Conservation (phyloP, 2,329 filamentous ascomycete species). For the Diplocarpon rosae region DNA sequence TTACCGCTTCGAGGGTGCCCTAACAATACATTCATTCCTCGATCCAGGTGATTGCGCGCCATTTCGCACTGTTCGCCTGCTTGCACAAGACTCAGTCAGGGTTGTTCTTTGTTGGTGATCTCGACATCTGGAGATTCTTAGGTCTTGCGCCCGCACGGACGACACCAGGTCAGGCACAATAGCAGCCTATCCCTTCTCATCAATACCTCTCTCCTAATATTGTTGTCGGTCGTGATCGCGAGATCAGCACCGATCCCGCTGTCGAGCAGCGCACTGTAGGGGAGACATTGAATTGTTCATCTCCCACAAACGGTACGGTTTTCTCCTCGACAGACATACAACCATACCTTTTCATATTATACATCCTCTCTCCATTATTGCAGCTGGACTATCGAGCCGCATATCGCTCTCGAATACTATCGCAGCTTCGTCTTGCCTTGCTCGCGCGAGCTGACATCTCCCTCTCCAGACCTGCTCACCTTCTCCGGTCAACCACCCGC, state of each 20-base stretch:
- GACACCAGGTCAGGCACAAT: not conserved
- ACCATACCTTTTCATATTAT: slow-evolving; percentile 6
- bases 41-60: slow-evolving; percentile 14
- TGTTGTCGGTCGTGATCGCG: slow-evolving; percentile 14
- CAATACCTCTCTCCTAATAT: slow-evolving; percentile 10
- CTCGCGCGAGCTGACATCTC: slow-evolving; percentile 22
- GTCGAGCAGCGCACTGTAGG: slow-evolving; percentile 45
- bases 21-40: slow-evolving; percentile 22
- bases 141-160: not conserved
- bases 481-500: slow-evolving; percentile 16
- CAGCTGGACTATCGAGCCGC: slow-evolving; percentile 8
- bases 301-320: slow-evolving; percentile 62
- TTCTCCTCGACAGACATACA: slow-evolving; percentile 13
- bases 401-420: slow-evolving; percentile 11
- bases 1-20: slow-evolving; percentile 19
- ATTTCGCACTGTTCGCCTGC: not conserved
- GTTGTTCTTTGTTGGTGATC: too few relatives aligned
- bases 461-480: slow-evolving; percentile 20
- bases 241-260: slow-evolving; percentile 10
- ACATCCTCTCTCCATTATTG: slow-evolving; percentile 1
- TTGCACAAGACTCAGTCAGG: too few relatives aligned
- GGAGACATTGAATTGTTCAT: slow-evolving; percentile 99
- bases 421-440: not conserved
- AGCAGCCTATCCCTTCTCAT: not conserved
- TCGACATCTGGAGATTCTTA: too few relatives aligned